phyloP scores from a whole-genome alignment of 2,329 filamentous ascomycete species.

The Colletotrichum trifolii region DNA sequence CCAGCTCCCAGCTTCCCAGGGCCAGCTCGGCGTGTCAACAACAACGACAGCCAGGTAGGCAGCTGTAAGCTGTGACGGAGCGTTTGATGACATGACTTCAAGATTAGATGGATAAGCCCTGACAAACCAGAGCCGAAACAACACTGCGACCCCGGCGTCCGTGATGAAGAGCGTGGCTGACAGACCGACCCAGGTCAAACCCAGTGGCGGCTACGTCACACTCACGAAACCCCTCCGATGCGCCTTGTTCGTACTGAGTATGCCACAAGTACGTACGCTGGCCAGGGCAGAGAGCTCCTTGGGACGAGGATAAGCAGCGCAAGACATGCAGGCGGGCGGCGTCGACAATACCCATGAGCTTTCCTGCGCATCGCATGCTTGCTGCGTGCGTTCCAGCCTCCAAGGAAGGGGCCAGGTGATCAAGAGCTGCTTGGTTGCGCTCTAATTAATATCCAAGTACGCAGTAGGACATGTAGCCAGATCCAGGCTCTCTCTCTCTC shows the following conservation, averaged over 20 bases:
- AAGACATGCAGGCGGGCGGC: slow-evolving; percentile 25
- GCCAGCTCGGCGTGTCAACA: slow-evolving; percentile 15
- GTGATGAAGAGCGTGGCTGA: slow-evolving; percentile 16
- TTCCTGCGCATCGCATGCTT: background rate
- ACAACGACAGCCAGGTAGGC: background rate
- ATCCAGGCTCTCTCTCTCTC: slow-evolving; percentile 3
- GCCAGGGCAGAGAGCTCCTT: slow-evolving; percentile 1
- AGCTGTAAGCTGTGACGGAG: slow-evolving; percentile 26
- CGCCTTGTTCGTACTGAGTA: background rate
- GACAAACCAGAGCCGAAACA: slow-evolving; percentile 31
- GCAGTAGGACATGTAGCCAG: background rate
- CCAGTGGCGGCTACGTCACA: slow-evolving; percentile 23
- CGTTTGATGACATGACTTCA: background rate
- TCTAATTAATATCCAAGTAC: too few species aligned
- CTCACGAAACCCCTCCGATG: slow-evolving; percentile 1
- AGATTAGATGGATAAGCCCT: slow-evolving; percentile 31
- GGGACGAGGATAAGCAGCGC: slow-evolving; percentile 9
- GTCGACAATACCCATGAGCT: slow-evolving; percentile 10
- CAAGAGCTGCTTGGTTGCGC: background rate
- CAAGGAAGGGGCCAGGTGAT: background rate
- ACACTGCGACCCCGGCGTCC: slow-evolving; percentile 26
- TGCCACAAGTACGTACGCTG: background rate
- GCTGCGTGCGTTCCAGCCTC: background rate
- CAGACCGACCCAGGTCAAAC: slow-evolving; percentile 12
- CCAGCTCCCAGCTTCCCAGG: background rate